Base-by-base conservation (phyloP, 371 early-diverging fungal species). In the Dichotomocladium elegans region DNA sequence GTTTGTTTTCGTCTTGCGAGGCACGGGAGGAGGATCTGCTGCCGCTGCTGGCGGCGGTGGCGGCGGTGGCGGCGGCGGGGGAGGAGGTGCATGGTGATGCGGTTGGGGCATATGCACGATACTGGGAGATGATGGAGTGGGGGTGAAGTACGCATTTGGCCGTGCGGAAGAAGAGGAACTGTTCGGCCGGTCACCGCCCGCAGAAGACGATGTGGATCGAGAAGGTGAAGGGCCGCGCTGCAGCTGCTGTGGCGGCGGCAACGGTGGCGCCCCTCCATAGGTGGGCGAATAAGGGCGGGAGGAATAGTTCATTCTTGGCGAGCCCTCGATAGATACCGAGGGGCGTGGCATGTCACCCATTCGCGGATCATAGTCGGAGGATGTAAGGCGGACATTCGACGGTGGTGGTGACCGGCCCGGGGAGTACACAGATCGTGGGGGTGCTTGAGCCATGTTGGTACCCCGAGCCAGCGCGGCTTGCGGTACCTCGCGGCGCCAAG, bases 331-430 rank as follows among this genome's bases (percentile, higher is more conserved):
- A 2, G 71, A 68, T 17, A 68, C 43, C 2, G 68, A 51, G 6
- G 74, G 74, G 21, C 68, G 65, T 42, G 74, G 74, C 71, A 74
- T 74, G 3, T 68, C 67, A 30, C 63, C 61, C 47, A 61, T 59
- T 50, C 67, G 68, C 17, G 64, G 64, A 10, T 74, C 74, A 41
- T 74, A 70, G 9, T 74, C 68, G 14, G 70, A 60, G 4, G 57
- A 44, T 17, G 56, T 57, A 47, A 64, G 25, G 17, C 65, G 55
- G 2, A 51, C 41, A 34, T 17, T 29, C 14, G 22, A 14, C 21
- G 55, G 51, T 29, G 60, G 53, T 9, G 51, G 48, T 15, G 46
- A 47, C 19, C 58, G 58, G 22, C 47, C 56, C 2, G 57, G 35
- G n/a, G 57, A 45, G 29, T 57, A 51, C 9, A 44, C 21, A 14